These are phyloP conservation scores for Ascobolus immersus DNA, from an alignment of 495 filamentous ascomycete genomes.

Conservation along the genomic window DNA sequence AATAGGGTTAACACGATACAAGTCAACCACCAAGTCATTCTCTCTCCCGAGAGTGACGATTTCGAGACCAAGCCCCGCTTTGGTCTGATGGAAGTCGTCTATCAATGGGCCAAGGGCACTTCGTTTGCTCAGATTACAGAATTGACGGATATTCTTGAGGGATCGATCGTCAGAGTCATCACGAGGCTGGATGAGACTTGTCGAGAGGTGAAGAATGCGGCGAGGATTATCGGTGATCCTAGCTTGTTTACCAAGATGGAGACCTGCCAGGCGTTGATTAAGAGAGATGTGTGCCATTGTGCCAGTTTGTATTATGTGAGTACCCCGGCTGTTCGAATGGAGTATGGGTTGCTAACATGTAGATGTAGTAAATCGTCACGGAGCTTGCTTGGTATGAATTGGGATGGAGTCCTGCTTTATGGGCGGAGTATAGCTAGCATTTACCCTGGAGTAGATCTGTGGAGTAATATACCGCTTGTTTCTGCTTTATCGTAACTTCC, in stretches of 20 bases:
- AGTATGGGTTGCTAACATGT: too few relatives aligned
- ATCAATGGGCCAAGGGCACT: conserved; percentile 96
- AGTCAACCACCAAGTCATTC: conserved; percentile 66
- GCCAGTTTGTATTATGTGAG: conserved; percentile 59
- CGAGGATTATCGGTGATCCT: conserved; percentile 87
- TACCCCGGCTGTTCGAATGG: too few relatives aligned
- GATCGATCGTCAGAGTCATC: conserved; percentile 83
- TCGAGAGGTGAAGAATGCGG: conserved; percentile 89
- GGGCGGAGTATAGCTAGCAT: too few relatives aligned
- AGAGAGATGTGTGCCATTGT: conserved; percentile 78
- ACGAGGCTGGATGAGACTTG: conserved; percentile 86
- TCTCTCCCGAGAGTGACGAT: conserved; percentile 66
- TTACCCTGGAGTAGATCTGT: too few relatives aligned
- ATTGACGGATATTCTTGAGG: conserved; percentile 86
- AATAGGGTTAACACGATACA: conserved; percentile 79
- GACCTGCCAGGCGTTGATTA: conserved; percentile 85
- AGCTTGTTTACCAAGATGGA: conserved; percentile 87
- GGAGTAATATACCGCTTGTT: too few relatives aligned
- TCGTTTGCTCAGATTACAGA: conserved; percentile 95
- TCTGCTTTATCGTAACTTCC: too few relatives aligned
- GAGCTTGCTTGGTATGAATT: too few relatives aligned
- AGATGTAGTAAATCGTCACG: too few relatives aligned
- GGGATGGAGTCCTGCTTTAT: too few relatives aligned
- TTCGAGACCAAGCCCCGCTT: conserved; percentile 71
- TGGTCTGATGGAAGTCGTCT: conserved; percentile 86